phyloP scores from a whole-genome alignment of 352 stramenopile species.

The Phytopythium sindhum region DNA sequence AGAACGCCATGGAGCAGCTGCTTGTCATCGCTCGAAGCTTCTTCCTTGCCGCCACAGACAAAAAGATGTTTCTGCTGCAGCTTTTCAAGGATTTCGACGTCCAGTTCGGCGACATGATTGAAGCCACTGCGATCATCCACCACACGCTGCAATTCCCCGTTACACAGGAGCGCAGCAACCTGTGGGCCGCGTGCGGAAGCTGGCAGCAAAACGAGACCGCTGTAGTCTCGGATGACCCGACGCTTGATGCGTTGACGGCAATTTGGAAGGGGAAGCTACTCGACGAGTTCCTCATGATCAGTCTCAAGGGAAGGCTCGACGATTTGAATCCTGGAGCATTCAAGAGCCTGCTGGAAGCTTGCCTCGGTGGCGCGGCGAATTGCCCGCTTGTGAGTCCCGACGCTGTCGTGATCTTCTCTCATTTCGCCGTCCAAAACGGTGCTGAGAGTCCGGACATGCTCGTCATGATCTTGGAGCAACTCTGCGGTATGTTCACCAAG shows the following conservation, averaged over 20 bases:
- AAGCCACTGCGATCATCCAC: conserved; percentile 54
- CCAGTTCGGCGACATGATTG: conserved; percentile 61
- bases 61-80: conserved; percentile 65
- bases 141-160: conserved; percentile 58
- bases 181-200: conserved; percentile 58
- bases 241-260: conserved; percentile 31
- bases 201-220: conserved; percentile 24
- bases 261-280: conserved; percentile 76
- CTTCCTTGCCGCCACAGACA: conserved; percentile 46
- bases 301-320: conserved; percentile 68
- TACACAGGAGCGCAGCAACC: conserved; percentile 24
- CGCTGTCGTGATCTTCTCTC: conserved; percentile 65
- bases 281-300: conserved; percentile 80
- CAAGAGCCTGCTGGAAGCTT: conserved; percentile 41
- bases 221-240: conserved; percentile 1
- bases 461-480: conserved; percentile 52
- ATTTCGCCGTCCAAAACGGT: conserved; percentile 53
- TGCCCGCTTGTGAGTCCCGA: conserved; percentile 64
- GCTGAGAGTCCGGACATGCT: conserved; percentile 34
- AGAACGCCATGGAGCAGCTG: conserved; percentile 24
- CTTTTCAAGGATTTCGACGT: conserved; percentile 67
- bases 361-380: conserved; percentile 37
- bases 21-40: conserved; percentile 47
- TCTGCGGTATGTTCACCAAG: conserved; percentile 56
- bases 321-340: conserved; percentile 55